phyloP scores from a whole-genome alignment of 495 filamentous ascomycete genomes.

The Durotheca rogersii region DNA sequence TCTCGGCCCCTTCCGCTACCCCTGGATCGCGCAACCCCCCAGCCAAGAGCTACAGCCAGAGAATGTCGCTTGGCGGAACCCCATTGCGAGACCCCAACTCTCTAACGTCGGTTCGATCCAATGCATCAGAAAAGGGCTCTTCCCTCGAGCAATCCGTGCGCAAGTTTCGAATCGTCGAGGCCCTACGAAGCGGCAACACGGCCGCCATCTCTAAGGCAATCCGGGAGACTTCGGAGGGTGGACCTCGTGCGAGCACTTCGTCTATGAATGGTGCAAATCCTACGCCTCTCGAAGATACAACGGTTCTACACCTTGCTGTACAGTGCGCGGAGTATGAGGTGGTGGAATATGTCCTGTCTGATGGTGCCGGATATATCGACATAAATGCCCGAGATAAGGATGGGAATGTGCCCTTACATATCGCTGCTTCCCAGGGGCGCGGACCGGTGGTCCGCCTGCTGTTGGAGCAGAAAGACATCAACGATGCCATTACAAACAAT shows the following conservation, averaged over 20 bases:
- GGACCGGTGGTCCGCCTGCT: slow-evolving; percentile 75
- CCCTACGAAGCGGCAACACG: slow-evolving; percentile 85
- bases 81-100: slow-evolving; percentile 34
- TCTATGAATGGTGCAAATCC: slow-evolving; percentile 50
- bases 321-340: slow-evolving; percentile 95
- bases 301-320: slow-evolving; percentile 89
- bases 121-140: slow-evolving; percentile 41
- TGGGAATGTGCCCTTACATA: slow-evolving; percentile 89
- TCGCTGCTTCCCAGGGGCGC: slow-evolving; percentile 81
- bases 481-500: slow-evolving; percentile 89
- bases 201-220: slow-evolving; percentile 86
- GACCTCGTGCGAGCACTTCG: slow-evolving; percentile 53
- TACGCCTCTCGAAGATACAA: slow-evolving; percentile 69
- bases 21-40: slow-evolving; percentile 40
- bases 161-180: slow-evolving; percentile 91
- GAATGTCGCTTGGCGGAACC: slow-evolving; percentile 45
- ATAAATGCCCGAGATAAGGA: slow-evolving; percentile 88
- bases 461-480: slow-evolving; percentile 75
- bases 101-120: slow-evolving; percentile 31
- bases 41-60: slow-evolving; percentile 41
- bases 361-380: slow-evolving; percentile 65
- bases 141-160: slow-evolving; percentile 92
- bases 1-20: slow-evolving; percentile 35
- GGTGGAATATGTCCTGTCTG: slow-evolving; percentile 89
- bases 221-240: slow-evolving; percentile 60